phyloP scores from a whole-genome alignment of 2,329 filamentous ascomycete genomes.

The Magnaporthiopsis rhizophila region DNA sequence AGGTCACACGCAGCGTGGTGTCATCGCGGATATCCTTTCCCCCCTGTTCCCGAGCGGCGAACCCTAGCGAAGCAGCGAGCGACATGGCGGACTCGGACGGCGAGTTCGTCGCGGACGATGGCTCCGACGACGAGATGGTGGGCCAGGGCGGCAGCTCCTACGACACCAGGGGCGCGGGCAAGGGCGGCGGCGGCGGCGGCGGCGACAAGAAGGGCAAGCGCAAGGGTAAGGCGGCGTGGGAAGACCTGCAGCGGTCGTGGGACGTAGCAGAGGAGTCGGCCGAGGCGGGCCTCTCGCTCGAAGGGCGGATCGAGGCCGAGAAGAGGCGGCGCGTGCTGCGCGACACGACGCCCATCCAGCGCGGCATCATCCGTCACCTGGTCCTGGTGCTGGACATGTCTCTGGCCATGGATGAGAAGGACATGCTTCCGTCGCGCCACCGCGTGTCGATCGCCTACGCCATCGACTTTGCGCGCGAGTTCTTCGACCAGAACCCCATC shows the following conservation, averaged over 20 bases:
- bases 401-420: slow-evolving; percentile 90
- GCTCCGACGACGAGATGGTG: slow-evolving; percentile 46
- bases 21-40: background rate
- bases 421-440: slow-evolving; percentile 81
- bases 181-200: slow-evolving; percentile 19
- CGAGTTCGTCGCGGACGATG: slow-evolving; percentile 56
- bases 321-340: slow-evolving; percentile 75
- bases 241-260: slow-evolving; percentile 59
- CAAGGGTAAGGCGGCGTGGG: slow-evolving; percentile 49
- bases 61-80: background rate
- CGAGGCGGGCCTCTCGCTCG: slow-evolving; percentile 71
- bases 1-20: background rate
- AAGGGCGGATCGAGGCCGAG: slow-evolving; percentile 69
- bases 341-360: slow-evolving; percentile 90
- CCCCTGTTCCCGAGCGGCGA: background rate
- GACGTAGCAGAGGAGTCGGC: slow-evolving; percentile 70
- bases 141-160: slow-evolving; percentile 1
- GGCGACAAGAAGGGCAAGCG: slow-evolving; percentile 17
- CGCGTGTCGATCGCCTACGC: slow-evolving; percentile 76
- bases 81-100: slow-evolving; percentile 66
- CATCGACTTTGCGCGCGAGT: slow-evolving; percentile 82
- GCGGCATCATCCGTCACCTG: slow-evolving; percentile 95
- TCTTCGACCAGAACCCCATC: slow-evolving; percentile 98
- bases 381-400: slow-evolving; percentile 88
- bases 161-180: slow-evolving; percentile 5